phyloP scores from a whole-genome alignment of 371 early-diverging fungal genomes.

The Chytridiales sp. region DNA sequence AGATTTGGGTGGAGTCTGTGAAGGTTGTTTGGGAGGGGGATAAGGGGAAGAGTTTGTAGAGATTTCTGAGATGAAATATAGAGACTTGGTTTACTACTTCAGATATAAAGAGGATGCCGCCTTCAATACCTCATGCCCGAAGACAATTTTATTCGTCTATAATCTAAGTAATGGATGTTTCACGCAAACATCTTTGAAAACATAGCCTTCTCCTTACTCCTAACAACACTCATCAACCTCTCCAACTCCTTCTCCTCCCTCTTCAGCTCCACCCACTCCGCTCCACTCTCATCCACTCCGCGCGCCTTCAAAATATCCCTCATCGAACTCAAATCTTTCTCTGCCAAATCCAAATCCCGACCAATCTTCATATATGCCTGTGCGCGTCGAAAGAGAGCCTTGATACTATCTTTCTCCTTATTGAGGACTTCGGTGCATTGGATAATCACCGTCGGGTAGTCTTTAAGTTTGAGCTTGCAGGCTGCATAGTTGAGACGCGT shows the following conservation, averaged over 20 bases:
- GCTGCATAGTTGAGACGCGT: conserved; percentile 50
- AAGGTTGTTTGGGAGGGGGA: too few species aligned
- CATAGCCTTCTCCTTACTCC: conserved; percentile 43
- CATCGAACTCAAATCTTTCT: conserved; percentile 34
- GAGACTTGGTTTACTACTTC: too few species aligned
- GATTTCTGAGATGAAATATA: too few species aligned
- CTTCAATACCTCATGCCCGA: too few species aligned
- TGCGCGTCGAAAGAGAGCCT: conserved; percentile 44
- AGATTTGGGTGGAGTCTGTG: too few species aligned
- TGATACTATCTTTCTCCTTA: conserved; percentile 35
- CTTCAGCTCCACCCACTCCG: conserved; percentile 39
- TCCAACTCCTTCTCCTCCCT: conserved; percentile 33
- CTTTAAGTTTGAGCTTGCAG: conserved; percentile 44
- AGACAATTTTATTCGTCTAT: too few species aligned
- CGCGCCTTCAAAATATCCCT: conserved; percentile 6
- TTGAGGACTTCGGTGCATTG: conserved; percentile 48
- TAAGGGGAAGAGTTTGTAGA: too few species aligned
- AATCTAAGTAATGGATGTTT: too few species aligned
- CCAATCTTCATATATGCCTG: conserved; percentile 42
- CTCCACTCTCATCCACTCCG: conserved; percentile 19
- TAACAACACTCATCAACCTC: conserved; percentile 26
- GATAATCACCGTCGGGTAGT: conserved; percentile 29
- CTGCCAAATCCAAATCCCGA: conserved; percentile 49
- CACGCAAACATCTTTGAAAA: conserved; percentile 41
- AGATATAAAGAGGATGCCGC: too few species aligned